Evolutionary conservation across 192 early-diverging fungal species (phyloP), one percentile per base, ranked within the genome.

Genomic region (Backusella morwellensis): DNA sequence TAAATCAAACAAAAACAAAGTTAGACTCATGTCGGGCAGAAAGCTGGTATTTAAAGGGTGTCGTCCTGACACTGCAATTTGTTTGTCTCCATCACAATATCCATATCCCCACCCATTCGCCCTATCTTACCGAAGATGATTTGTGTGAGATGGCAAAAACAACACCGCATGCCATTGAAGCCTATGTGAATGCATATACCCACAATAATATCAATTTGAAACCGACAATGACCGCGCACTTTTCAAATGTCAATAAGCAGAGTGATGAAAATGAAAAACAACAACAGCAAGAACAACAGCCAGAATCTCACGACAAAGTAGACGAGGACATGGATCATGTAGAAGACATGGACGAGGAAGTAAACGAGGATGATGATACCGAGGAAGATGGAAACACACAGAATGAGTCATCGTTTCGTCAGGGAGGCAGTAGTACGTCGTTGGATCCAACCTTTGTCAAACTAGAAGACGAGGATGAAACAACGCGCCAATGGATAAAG

Each of bases 41-140:
- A 69, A 86, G 82, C 50, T 83, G 79, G 66, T 88, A 87, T 56
- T 78, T 86, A 35, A 88, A 87, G 74, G 85, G 84, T 35, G 73
- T 87, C 23, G 82, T 84, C 26, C 75, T 87, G 2, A 85, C 83
- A 2, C 83, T 88, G 38, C 86, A 90, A 19, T 75, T 82, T 50
- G 77, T 82, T 4, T 82, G 80, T n/a, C 47, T 82, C 29, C 80
- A 82, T 54, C 68, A 82, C 74, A 78, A 82, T 54, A 78, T 82
- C 15, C 66, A 74, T 35, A 82, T 82, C 35, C 80, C 80, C 3
- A 77, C 80, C 4, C 80, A 82, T 44, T 75, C 77, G 17, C 80
- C 80, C 5, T 82, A 78, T 40, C 23, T 82, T 8, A 82, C 74
- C 1, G 80, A 82, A 42, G 80, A 82, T 41, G 47, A 77, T 6